phyloP scores from a whole-genome alignment of 2,329 filamentous ascomycete species.

The Alternaria arborescens region DNA sequence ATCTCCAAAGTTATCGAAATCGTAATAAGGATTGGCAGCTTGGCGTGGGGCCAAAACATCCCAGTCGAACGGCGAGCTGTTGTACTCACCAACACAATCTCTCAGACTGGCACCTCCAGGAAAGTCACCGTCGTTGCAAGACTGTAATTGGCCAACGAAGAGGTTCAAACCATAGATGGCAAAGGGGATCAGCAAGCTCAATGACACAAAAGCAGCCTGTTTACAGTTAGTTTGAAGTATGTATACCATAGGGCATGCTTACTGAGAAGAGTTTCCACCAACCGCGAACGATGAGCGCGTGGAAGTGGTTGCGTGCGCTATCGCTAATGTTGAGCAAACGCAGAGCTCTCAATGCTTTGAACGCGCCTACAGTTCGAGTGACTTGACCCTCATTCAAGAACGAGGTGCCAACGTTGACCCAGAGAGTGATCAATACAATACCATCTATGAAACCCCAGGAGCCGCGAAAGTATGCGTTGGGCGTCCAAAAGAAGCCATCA shows the following conservation, averaged over 20 bases:
- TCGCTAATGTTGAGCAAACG: conserved; percentile 94
- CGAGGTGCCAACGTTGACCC: conserved; percentile 90
- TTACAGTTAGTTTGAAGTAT: conserved; percentile 14
- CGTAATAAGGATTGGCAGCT: conserved; percentile 82
- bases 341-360: conserved; percentile 93
- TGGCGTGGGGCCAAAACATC: conserved; percentile 82
- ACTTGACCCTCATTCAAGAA: conserved; percentile 83
- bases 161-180: conserved; percentile 95
- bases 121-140: conserved; percentile 77
- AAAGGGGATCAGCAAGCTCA: conserved; percentile 94
- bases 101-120: conserved; percentile 64
- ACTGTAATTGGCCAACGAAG: conserved; percentile 81
- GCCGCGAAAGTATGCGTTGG: conserved; percentile 95
- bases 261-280: conserved; percentile 92
- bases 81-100: conserved; percentile 86
- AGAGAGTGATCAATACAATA: conserved; percentile 88
- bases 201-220: conserved; percentile 85
- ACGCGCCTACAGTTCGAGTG: conserved; percentile 90
- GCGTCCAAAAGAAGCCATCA: conserved; percentile 95
- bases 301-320: conserved; percentile 93
- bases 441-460: conserved; percentile 98
- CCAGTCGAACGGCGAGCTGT: conserved; percentile 82
- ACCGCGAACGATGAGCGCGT: conserved; percentile 92
- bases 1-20: conserved; percentile 94
- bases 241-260: conserved; percentile 42